A percentile compares a stretch with the other conserved stretches of the same genome.
phyloP scores from a whole-genome alignment of 345 rosid species.

The Brassica incana region DNA sequence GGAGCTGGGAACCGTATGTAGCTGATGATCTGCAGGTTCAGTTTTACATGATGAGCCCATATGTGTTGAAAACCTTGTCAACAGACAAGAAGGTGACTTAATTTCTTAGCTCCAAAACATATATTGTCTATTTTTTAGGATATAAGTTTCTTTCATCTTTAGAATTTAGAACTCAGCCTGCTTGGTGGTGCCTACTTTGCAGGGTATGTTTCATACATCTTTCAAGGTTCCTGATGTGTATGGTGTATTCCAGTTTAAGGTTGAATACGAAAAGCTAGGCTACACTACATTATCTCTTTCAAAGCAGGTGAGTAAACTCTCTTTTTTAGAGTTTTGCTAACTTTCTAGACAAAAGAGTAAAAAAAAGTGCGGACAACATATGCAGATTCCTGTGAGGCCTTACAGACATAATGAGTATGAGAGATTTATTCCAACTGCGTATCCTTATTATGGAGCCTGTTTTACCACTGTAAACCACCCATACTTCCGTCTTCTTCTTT shows the following conservation, averaged over 20 bases:
- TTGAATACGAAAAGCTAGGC: slow-evolving; percentile 69
- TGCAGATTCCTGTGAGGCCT: slow-evolving; percentile 76
- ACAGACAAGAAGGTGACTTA: slow-evolving; percentile 52
- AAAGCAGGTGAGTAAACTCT: slow-evolving; percentile 52
- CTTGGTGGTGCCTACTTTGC: slow-evolving; percentile 25
- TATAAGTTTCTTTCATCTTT: not conserved
- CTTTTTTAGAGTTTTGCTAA: not conserved
- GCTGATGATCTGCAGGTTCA: slow-evolving; percentile 69
- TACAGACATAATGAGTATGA: slow-evolving; percentile 72
- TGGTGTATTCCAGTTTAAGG: slow-evolving; percentile 76
- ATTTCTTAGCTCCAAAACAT: not conserved
- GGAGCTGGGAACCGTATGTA: slow-evolving; percentile 70
- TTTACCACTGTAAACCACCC: slow-evolving; percentile 50
- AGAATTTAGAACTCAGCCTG: slow-evolving; percentile 21
- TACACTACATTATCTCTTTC: slow-evolving; percentile 67
- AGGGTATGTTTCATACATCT: slow-evolving; percentile 65
- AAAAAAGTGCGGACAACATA: not conserved
- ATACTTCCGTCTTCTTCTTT: not conserved
- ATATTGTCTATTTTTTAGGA: not conserved
- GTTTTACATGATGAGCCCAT: slow-evolving; percentile 81
- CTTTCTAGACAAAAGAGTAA: not conserved
- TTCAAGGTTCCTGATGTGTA: slow-evolving; percentile 79
- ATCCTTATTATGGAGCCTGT: slow-evolving; percentile 72
- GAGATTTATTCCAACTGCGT: slow-evolving; percentile 65
- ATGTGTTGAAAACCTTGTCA: slow-evolving; percentile 61